Evolutionary conservation across 768 basidiomycete genomes (phyloP).

Genomic region (Leccinum rimulosum): DNA sequence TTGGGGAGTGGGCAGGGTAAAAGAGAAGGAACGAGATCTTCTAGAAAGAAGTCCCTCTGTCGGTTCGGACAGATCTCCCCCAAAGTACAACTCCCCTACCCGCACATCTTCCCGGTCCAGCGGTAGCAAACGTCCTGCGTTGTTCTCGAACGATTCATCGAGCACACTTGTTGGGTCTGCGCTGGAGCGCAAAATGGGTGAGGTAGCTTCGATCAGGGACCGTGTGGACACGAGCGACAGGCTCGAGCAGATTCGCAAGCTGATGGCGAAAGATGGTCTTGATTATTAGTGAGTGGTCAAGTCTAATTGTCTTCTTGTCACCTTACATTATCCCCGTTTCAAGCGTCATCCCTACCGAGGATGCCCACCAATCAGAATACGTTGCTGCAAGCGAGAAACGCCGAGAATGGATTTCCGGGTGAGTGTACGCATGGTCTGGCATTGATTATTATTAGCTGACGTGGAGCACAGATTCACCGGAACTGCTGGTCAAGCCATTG

Average conservation of each 20-base stretch:
- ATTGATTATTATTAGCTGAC: constrained; percentile 18
- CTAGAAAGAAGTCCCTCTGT: constrained; percentile 33
- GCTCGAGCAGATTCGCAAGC: constrained; percentile 57
- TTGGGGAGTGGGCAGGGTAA: constrained; percentile 61
- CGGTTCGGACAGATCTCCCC: constrained; percentile 39
- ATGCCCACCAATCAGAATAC: constrained; percentile 83
- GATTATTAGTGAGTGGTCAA: constrained; percentile 67
- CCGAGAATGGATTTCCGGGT: constrained; percentile 77
- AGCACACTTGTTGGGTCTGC: constrained; percentile 77
- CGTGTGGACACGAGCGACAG: constrained; percentile 57
- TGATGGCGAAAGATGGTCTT: constrained; percentile 65
- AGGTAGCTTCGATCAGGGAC: constrained; percentile 52
- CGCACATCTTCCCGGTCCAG: constrained; percentile 41
- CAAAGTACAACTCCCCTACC: constrained; percentile 30
- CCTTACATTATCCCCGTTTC: constrained; percentile 9
- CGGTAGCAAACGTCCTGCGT: constrained; percentile 39
- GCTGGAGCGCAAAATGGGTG: constrained; percentile 64
- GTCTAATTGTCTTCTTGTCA: constrained; percentile 1
- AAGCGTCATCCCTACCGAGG: constrained; percentile 75
- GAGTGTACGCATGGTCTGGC: constrained; percentile 34
- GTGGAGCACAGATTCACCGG: constrained; percentile 51
- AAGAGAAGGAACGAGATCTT: constrained; percentile 40
- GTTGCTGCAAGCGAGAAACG: constrained; percentile 75
- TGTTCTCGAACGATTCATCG: constrained; percentile 59
- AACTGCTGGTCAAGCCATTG: constrained; percentile 67